A percentile compares a stretch with the other conserved stretches of the same genome.
Conservation (phyloP, 2,329 filamentous ascomycete species). For the Pestalotiopsis sp. region DNA sequence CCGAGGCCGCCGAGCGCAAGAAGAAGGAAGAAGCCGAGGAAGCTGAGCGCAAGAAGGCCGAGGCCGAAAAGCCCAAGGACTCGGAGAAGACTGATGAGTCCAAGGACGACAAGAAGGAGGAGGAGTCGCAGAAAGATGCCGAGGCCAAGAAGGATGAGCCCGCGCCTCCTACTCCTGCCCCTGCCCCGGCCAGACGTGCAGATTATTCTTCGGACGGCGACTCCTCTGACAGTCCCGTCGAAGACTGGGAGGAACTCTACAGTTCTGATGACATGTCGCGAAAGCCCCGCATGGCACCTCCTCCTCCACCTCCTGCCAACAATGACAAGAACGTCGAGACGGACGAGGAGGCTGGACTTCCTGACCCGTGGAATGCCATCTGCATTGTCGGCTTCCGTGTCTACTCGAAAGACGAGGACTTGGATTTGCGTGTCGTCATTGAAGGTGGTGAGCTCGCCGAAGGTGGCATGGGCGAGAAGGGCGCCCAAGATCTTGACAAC, state of each 20-base stretch:
- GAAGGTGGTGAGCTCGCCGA: slow-evolving; percentile 57
- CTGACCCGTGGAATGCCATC: slow-evolving; percentile 44
- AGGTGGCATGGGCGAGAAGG: slow-evolving; percentile 60
- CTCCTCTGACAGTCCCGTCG: slow-evolving; percentile 61
- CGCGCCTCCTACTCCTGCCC: slow-evolving; percentile 21
- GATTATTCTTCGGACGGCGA: slow-evolving; percentile 52
- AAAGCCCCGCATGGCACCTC: slow-evolving; percentile 46
- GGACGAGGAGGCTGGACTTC: slow-evolving; percentile 41
- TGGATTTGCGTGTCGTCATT: slow-evolving; percentile 58
- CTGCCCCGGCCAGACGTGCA: slow-evolving; percentile 24
- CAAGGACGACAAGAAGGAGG: slow-evolving; percentile 15
- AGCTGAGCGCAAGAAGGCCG: slow-evolving; percentile 19
- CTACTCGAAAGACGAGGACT: slow-evolving; percentile 47
- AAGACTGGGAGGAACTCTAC: slow-evolving; percentile 62
- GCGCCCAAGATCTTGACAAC: slow-evolving; percentile 57
- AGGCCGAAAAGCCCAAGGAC: slow-evolving; percentile 26
- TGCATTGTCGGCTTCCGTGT: slow-evolving; percentile 44
- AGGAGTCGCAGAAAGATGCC: slow-evolving; percentile 10
- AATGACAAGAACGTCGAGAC: slow-evolving; percentile 33
- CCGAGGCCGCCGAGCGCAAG: slow-evolving; percentile 26
- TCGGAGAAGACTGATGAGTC: slow-evolving; percentile 15
- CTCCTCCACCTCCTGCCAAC: slow-evolving; percentile 22
- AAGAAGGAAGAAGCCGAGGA: slow-evolving; percentile 29
- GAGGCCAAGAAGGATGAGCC: slow-evolving; percentile 12
- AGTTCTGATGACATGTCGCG: slow-evolving; percentile 60